These are phyloP conservation scores for Sphaerobolus stellatus DNA, from an alignment of 1,284 basidiomycete genomes.

Conservation along the genomic window DNA sequence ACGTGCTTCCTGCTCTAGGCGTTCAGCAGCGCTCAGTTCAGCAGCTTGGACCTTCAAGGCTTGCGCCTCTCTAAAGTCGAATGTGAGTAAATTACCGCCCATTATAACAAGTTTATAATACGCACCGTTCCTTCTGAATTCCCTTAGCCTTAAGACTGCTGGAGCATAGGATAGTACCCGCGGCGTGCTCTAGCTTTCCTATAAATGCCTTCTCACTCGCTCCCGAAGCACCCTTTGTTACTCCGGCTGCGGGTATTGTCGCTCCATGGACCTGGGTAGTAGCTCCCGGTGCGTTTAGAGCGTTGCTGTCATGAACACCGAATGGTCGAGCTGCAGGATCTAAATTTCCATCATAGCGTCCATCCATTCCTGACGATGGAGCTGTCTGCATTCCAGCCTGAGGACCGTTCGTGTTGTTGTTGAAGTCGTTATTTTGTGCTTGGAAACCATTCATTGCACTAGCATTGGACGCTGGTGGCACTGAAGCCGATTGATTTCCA, in stretches of 20 bases:
- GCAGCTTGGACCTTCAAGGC: conserved; percentile 45
- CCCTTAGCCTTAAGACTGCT: conserved; percentile 50
- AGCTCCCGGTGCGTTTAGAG: not conserved
- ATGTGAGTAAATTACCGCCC: not conserved
- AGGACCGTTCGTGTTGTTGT: too few species aligned
- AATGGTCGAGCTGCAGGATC: not conserved
- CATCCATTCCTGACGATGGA: too few species aligned
- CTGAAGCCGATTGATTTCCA: too few species aligned
- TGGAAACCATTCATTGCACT: too few species aligned
- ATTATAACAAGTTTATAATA: conserved; percentile 6
- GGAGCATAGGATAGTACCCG: conserved; percentile 49
- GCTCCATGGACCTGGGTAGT: not conserved
- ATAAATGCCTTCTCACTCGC: conserved; percentile 31
- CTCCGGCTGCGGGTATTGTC: not conserved
- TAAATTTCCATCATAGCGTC: too few species aligned
- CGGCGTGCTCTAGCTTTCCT: conserved; percentile 50
- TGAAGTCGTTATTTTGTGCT: too few species aligned
- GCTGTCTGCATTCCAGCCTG: too few species aligned
- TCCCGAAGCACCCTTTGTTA: conserved; percentile 7
- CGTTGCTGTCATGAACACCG: not conserved
- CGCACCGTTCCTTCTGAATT: conserved; percentile 50
- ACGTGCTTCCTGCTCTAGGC: conserved; percentile 49
- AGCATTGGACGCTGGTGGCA: too few species aligned
- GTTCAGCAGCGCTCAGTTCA: conserved; percentile 55
- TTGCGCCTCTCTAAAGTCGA: conserved; percentile 41